Conservation (phyloP, 2,329 filamentous ascomycete genomes). For the Cryphonectria parasitica region DNA sequence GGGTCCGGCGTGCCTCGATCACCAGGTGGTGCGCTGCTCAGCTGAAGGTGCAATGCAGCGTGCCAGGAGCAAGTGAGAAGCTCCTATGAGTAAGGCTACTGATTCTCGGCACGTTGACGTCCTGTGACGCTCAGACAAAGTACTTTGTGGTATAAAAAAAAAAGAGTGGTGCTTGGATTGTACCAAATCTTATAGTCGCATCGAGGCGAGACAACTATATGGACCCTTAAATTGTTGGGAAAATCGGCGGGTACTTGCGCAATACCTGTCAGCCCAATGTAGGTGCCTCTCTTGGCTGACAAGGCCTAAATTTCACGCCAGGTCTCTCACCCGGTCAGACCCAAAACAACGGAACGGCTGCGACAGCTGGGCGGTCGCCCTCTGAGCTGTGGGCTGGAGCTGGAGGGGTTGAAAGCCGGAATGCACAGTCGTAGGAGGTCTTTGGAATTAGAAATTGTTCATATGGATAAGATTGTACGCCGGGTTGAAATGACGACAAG, state of each 20-base stretch:
- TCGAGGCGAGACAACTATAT: background rate
- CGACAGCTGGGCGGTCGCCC: background rate
- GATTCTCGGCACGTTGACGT: slow-evolving; percentile 13
- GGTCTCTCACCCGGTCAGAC: background rate
- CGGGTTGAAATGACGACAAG: background rate
- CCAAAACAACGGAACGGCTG: background rate
- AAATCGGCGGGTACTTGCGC: slow-evolving; percentile 1
- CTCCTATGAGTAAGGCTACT: background rate
- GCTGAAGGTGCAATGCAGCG: background rate
- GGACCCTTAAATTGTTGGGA: slow-evolving; percentile 9
- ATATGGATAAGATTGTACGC: background rate
- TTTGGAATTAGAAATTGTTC: background rate
- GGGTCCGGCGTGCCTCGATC: slow-evolving; percentile 10
- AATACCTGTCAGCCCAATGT: background rate
- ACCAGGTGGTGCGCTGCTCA: slow-evolving; percentile 8
- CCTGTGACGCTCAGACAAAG: slow-evolving; percentile 9
- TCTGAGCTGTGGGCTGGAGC: background rate
- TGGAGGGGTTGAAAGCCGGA: background rate
- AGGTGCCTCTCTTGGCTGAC: background rate
- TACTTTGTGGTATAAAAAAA: background rate
- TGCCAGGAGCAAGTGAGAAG: background rate
- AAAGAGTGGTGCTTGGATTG: slow-evolving; percentile 3
- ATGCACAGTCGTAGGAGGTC: background rate
- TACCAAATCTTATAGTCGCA: slow-evolving; percentile 5
- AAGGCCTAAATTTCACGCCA: background rate